Evolutionary conservation across 202 grass and related monocot species (phyloP).

Genomic region (Carex arenaria): DNA sequence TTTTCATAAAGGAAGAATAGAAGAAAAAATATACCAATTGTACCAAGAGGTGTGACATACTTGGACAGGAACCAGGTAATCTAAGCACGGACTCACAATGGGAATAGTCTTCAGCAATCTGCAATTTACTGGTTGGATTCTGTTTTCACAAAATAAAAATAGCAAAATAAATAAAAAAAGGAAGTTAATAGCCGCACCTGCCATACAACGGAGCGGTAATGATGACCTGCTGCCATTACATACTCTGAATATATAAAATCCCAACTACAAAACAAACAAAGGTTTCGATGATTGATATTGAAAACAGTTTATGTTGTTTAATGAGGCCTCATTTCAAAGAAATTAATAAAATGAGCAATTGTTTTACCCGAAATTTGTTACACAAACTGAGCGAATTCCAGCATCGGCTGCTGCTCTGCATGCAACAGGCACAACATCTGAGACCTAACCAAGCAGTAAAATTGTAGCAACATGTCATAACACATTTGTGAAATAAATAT

Average conservation of each 20-base stretch:
- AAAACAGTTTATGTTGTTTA: not conserved
- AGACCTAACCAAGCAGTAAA: slow-evolving; percentile 48
- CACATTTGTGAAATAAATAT: not conserved
- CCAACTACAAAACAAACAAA: slow-evolving; percentile 56
- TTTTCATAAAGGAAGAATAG: not conserved
- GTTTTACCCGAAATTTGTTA: slow-evolving; percentile 84
- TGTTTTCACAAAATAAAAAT: not conserved
- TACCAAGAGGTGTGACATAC: slow-evolving; percentile 43
- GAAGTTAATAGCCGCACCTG: slow-evolving; percentile 44
- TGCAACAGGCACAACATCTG: slow-evolving; percentile 83
- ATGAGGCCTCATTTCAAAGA: not conserved
- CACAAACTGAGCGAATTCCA: slow-evolving; percentile 86
- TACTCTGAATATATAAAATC: slow-evolving; percentile 99
- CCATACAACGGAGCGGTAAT: slow-evolving; percentile 89
- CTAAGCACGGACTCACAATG: slow-evolving; percentile 88
- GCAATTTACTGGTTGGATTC: slow-evolving; percentile 19
- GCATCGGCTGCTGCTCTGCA: slow-evolving; percentile 89
- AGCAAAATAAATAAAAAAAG: slow-evolving; percentile 19
- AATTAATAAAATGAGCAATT: not conserved
- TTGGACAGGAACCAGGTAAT: slow-evolving; percentile 93
- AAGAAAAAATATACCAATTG: slow-evolving; percentile 20
- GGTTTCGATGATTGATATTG: not conserved
- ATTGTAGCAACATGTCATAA: slow-evolving; percentile 20
- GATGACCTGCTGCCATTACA: slow-evolving; percentile 65
- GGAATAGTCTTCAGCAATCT: slow-evolving; percentile 98